phyloP scores from a whole-genome alignment of 257 asterid species.

The Nicotiana benthamiana region DNA sequence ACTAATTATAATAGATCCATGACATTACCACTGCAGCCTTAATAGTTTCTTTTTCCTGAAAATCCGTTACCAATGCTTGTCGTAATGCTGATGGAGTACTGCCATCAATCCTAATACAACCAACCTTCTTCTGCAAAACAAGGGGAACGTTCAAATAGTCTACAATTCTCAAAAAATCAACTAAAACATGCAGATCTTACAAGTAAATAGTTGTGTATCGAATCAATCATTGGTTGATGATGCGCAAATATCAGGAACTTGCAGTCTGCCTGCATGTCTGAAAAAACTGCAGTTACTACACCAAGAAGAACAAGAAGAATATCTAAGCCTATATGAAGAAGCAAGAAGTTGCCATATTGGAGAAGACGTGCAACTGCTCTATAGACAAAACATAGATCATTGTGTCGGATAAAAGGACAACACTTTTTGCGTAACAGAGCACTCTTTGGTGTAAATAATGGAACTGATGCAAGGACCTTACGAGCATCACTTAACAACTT shows the following conservation, averaged over 20 bases:
- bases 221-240: slow-evolving; percentile 75
- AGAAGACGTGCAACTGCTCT: not conserved
- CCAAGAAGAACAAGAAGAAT: slow-evolving; percentile 9
- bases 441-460: not conserved
- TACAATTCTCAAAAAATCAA: not conserved
- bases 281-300: slow-evolving; percentile 7
- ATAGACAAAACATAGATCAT: not conserved
- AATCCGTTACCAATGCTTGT: slow-evolving; percentile 74
- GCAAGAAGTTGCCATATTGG: not conserved
- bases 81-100: slow-evolving; percentile 79
- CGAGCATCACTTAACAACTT: not conserved
- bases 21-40: slow-evolving; percentile 85
- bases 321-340: not conserved
- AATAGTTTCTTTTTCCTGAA: slow-evolving; percentile 80
- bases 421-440: not conserved
- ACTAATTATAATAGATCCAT: not conserved
- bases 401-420: not conserved
- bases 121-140: slow-evolving; percentile 66
- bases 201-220: slow-evolving; percentile 74
- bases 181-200: slow-evolving; percentile 37
- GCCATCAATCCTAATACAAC: slow-evolving; percentile 92
- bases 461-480: not conserved
- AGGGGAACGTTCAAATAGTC: slow-evolving; percentile 4
- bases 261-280: slow-evolving; percentile 76
- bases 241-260: slow-evolving; percentile 90